Evolutionary conservation across 2,329 filamentous ascomycete genomes (phyloP), one percentile per base, ranked within the genome.

Genomic region (Coniella vitis): DNA sequence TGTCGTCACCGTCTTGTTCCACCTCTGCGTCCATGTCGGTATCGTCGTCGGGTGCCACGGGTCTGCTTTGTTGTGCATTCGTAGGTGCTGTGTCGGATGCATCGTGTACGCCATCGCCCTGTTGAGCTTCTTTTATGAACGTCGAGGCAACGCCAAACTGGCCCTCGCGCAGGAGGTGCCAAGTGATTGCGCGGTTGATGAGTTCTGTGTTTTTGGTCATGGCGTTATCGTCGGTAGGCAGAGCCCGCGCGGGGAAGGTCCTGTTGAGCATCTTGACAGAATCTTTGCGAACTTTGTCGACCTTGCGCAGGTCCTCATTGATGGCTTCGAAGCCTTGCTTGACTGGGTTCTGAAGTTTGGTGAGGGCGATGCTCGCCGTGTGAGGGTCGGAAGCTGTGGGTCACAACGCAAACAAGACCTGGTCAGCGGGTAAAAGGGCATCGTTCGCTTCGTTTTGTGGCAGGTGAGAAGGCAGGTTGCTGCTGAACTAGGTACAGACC

Each of bases 101-200:
- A n/a, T 52, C 46, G 19, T 53, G 51, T 40, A 47, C 32, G n/a
- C 49, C 38, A 39, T 43, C 41, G 16, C 39, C 34, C 38, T 71
- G 65, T 51, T 71, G 67, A 14, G 72, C 79, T 71, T 97, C 93
- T 13, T 77, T 71, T 42, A 95, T 79, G 58, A 98, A 96, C 1
- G 84, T 89, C 14, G 84, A 82, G 12, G 91, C 91, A 2, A 95
- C 90, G 19, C 76, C 77, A 65, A 98, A 98, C 62, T 95, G 87
- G 42, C 93, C 93, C 69, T 97, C 91, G 36, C 93, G 87, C 35
- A 98, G 77, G 19, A 98, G 78, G 63, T 98, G 93, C 90, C 97
- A 96, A 9, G 87, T 87, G 58, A 98, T 94, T 7, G 93, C 91
- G 49, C 90, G 82, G 68, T 96, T 94, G 62, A 97, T 88, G 12